These are phyloP conservation scores for Leishmania gerbilli DNA, from an alignment of 208 protist genomes.

Conservation along the genomic window DNA sequence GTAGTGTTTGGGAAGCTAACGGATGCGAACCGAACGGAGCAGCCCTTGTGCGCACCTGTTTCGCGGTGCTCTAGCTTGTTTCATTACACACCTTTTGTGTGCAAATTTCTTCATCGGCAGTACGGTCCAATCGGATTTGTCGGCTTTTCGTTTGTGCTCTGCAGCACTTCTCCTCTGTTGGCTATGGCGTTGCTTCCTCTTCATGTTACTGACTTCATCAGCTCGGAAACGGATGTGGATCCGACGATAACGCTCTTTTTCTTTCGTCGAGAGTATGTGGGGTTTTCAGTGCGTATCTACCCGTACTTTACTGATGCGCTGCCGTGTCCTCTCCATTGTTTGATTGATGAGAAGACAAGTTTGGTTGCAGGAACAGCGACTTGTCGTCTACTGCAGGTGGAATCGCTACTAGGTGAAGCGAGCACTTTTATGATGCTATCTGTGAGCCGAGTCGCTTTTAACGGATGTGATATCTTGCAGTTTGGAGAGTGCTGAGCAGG, in stretches of 20 bases:
- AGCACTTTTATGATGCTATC: not conserved
- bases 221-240: not conserved
- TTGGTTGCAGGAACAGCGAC: not conserved
- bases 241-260: not conserved
- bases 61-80: not conserved
- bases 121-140: conserved; percentile 6
- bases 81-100: conserved; percentile 4
- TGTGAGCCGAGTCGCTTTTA: not conserved
- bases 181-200: not conserved
- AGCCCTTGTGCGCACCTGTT: not conserved
- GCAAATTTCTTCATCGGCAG: conserved; percentile 5
- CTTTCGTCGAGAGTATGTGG: not conserved
- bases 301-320: conserved; percentile 1
- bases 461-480: not conserved
- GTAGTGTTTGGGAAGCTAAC: not conserved
- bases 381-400: conserved; percentile 2
- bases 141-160: not conserved
- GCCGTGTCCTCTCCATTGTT: conserved; percentile 1
- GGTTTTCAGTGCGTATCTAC: not conserved
- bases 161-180: not conserved
- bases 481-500: not conserved
- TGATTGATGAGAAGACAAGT: not conserved
- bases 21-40: not conserved
- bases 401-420: not conserved
- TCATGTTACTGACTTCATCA: not conserved